Evolutionary conservation across 2,329 filamentous ascomycete genomes (phyloP), one percentile per base, ranked within the genome.

Genomic region (Westerdykella sp.): DNA sequence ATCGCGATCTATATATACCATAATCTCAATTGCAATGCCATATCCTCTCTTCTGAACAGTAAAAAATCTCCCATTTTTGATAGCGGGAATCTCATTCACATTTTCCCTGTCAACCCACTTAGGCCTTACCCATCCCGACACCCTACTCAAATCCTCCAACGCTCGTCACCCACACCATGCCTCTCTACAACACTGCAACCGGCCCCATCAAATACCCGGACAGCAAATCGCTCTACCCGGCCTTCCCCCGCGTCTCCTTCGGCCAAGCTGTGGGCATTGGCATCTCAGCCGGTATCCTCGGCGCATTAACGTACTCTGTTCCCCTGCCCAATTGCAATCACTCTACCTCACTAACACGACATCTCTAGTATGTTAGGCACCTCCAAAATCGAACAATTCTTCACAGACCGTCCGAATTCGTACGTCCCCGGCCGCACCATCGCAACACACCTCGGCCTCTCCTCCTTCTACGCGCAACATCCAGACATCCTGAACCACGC

Each of bases 401-500:
- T 65, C 45, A 63, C 56, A 12, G 34, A 51, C 16, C 54, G 60
- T 1, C 57, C 60, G 2, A 52, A 50, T 36, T 64, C 60, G 9
- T 60, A 62, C 39, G 58, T 65, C 3, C 56, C 62, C 11, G 62
- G 54, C 5, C 57, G 56, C 37, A 63, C 60, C 5, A 46, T 59
- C 4, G 51, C 51, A 5, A 54, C 51, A 23, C 56, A 60, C n/a
- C 45, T 65, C 14, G 51, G 52, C 35, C 45, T 62, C 39, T 40
- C 47, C 6, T 18, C 32, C 21, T 50, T 49, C 16, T 50, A 50
- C 30, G 4, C 31, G 5, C 37, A 41, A 2, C 48, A 60, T 37
- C 41, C 45, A n/a, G 49, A 56, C 23, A 39, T 59, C 4, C 44
- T 63, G 21, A 65, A 63, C 37, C 45, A 54, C 37, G 37, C 49